Base-by-base conservation (phyloP, 805 yeast species). In the Lachancea mirantina region DNA sequence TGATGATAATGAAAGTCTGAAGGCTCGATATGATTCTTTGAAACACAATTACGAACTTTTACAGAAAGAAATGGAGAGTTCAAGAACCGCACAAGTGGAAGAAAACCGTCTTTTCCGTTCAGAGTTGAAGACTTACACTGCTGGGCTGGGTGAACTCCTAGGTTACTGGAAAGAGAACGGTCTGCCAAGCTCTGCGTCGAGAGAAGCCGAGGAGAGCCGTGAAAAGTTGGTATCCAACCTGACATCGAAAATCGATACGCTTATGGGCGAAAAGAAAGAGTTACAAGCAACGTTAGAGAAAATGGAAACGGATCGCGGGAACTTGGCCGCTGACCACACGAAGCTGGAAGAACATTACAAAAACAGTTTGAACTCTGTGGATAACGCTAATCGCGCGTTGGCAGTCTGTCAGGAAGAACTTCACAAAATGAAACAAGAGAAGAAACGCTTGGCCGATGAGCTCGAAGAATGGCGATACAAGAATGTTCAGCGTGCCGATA, bases 371-470 rank as follows among this genome's bases (percentile, higher is more conserved):
- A 76, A 74, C 41, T 75, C 84, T 15, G 78, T 84, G 19, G 74
- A 74, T 45, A 84, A 78, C 52, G 77, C 89, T 9, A 78, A 80
- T 35, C 73, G 70, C 41, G 95, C 95, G 0, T 67, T 87, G 35
- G 74, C 74, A 28, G 50, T 78, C 42, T 78, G 89, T 6, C 85
- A 85, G 47, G 73, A 69, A 28, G 95, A 87, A 55, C 60, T 80
- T 38, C 66, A 67, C 19, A 74, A 68, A 50, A 77, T 74, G 50
- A 78, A 72, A 46, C 74, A 68, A 9, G 46, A 64, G 13, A 70
- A 76, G 38, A 72, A 67, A 29, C 69, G 69, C 41, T 64, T 85
- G 34, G 62, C 66, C 38, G 70, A 68, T 34, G 89, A 87, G 54
- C 58, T 82, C 34, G 84, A 82, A 38, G 88, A 82, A 42, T 62